These are phyloP conservation scores for Cercospora sesami DNA, from an alignment of 2,329 filamentous ascomycete genomes.

Conservation along the genomic window DNA sequence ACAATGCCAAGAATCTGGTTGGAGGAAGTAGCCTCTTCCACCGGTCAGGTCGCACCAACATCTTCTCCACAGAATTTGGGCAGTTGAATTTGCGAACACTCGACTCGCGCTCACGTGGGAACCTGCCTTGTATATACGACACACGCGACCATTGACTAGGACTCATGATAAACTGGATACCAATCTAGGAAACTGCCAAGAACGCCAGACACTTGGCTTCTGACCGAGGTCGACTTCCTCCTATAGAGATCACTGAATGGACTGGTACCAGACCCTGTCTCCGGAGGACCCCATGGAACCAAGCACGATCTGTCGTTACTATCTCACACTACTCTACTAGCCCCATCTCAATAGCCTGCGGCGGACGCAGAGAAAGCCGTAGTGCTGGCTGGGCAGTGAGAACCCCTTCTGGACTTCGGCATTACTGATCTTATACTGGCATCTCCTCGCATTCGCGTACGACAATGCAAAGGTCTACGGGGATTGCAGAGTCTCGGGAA, in stretches of 20 bases:
- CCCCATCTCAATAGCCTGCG: no score
- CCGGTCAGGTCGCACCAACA: no score
- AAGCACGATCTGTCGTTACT: not conserved
- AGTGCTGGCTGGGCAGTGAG: not conserved
- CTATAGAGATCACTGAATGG: not conserved
- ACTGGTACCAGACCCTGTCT: not conserved
- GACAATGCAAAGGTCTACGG: not conserved
- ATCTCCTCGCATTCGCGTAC: not conserved
- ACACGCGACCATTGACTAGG: not conserved
- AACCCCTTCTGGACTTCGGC: not conserved
- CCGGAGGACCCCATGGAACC: not conserved
- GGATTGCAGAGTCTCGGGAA: not conserved
- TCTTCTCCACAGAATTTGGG: no score
- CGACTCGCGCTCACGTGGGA: no score
- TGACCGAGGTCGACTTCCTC: not conserved
- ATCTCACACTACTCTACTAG: no score
- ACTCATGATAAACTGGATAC: not conserved
- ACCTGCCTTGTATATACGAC: not conserved
- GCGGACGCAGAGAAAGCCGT: not conserved
- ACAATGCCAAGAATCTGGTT: no score
- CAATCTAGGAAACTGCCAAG: not conserved
- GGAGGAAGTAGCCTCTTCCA: no score
- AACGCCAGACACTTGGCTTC: not conserved
- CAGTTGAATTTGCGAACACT: no score
- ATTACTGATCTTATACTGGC: not conserved